A percentile compares a stretch with the other conserved stretches of the same genome.
Evolutionary conservation across 345 rosid species (phyloP).

Genomic region (Mercurialis annua): DNA sequence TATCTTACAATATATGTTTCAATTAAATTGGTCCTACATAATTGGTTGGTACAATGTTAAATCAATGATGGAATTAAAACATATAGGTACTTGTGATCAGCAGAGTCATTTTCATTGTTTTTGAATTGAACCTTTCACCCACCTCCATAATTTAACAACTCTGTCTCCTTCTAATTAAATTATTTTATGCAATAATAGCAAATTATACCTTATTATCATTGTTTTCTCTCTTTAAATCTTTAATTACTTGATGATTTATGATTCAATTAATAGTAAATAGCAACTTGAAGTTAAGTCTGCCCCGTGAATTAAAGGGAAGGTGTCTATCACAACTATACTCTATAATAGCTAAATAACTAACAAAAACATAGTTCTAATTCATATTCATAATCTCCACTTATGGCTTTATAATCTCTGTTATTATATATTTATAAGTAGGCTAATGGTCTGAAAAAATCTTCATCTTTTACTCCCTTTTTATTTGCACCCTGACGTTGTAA

Average conservation of each 20-base stretch:
- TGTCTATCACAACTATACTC: too few species aligned
- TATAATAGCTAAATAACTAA: too few species aligned
- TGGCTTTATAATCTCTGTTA: too few species aligned
- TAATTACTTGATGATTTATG: too few species aligned
- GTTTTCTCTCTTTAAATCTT: background rate
- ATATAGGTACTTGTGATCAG: background rate
- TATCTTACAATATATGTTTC: too few species aligned
- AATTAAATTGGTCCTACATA: background rate
- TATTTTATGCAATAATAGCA: background rate
- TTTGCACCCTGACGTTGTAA: too few species aligned
- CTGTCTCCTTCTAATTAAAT: background rate
- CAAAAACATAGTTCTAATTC: background rate
- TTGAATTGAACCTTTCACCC: constrained; percentile 15
- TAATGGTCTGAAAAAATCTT: too few species aligned
- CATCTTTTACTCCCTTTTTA: too few species aligned
- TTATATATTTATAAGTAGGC: too few species aligned
- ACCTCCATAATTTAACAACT: background rate
- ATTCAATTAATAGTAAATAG: background rate
- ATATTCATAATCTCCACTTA: too few species aligned
- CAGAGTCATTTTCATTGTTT: constrained; percentile 4
- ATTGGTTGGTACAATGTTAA: constrained; percentile 16
- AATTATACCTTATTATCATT: background rate
- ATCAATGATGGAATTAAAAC: constrained; percentile 5
- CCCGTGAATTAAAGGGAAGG: too few species aligned
- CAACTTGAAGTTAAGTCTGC: too few species aligned